A percentile compares a stretch with the other conserved stretches of the same genome.
phyloP scores from a whole-genome alignment of 108 stramenopile genomes.

The Nitzschia inconspicua region DNA sequence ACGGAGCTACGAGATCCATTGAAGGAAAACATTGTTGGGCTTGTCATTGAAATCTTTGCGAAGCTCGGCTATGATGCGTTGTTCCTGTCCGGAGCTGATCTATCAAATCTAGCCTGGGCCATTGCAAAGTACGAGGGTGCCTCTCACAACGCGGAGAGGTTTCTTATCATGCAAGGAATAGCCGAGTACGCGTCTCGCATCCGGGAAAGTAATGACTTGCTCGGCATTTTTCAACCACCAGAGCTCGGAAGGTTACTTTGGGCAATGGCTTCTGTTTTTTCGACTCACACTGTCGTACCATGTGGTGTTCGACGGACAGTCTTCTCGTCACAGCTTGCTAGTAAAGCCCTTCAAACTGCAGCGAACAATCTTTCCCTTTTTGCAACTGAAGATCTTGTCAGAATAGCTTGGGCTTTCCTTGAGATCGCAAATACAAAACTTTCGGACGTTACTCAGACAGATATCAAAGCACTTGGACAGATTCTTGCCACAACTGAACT shows the following conservation, averaged over 20 bases:
- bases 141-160: slow-evolving; percentile 2
- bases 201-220: neutral
- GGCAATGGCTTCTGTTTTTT: slow-evolving; percentile 33
- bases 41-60: slow-evolving; percentile 22
- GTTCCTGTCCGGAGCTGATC: slow-evolving; percentile 24
- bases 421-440: slow-evolving; percentile 23
- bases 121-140: slow-evolving; percentile 28
- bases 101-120: slow-evolving; percentile 55
- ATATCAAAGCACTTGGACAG: slow-evolving; percentile 23
- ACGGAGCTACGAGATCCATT: slow-evolving; percentile 49
- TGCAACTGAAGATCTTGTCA: slow-evolving; percentile 5
- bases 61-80: slow-evolving; percentile 24
- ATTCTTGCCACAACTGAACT: slow-evolving; percentile 39
- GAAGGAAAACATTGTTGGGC: slow-evolving; percentile 22
- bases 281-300: slow-evolving; percentile 8
- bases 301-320: neutral
- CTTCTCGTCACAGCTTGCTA: neutral
- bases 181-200: slow-evolving; percentile 14
- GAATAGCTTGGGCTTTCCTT: slow-evolving; percentile 45
- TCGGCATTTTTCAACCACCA: slow-evolving; percentile 36
- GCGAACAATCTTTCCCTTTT: slow-evolving; percentile 2
- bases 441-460: neutral
- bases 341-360: slow-evolving; percentile 5
- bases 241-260: slow-evolving; percentile 50
- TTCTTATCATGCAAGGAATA: slow-evolving; percentile 24